Evolutionary conservation across 2,329 filamentous ascomycete species (phyloP).

Genomic region (Periconia sp.): DNA sequence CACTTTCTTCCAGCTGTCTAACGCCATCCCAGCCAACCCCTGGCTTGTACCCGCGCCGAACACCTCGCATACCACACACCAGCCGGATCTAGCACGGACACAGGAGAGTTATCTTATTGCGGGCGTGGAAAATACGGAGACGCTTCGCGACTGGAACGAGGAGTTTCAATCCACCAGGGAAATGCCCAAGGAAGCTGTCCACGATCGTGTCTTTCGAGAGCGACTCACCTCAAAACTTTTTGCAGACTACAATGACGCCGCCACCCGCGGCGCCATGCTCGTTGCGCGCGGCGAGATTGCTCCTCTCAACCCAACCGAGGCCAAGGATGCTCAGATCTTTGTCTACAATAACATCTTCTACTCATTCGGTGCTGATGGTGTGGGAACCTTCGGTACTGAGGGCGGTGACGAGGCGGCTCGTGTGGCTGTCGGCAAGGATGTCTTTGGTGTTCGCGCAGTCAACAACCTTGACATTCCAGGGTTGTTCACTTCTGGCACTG

Average conservation of each 20-base stretch:
- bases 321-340: slow-evolving; percentile 92
- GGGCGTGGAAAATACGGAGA: slow-evolving; percentile 92
- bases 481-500: slow-evolving; percentile 92
- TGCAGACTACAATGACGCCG: slow-evolving; percentile 96
- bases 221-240: slow-evolving; percentile 94
- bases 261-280: slow-evolving; percentile 86
- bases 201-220: slow-evolving; percentile 95
- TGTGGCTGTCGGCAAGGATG: slow-evolving; percentile 95
- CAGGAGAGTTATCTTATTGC: slow-evolving; percentile 92
- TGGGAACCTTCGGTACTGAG: slow-evolving; percentile 95
- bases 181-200: slow-evolving; percentile 89
- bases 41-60: slow-evolving; percentile 81
- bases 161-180: slow-evolving; percentile 98
- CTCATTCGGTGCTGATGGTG: slow-evolving; percentile 96
- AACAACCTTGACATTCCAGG: slow-evolving; percentile 97
- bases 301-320: slow-evolving; percentile 93
- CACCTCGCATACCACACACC: slow-evolving; percentile 71
- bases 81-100: slow-evolving; percentile 82
- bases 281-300: slow-evolving; percentile 92
- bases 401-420: slow-evolving; percentile 95
- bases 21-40: slow-evolving; percentile 87
- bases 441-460: slow-evolving; percentile 89
- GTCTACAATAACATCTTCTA: slow-evolving; percentile 99
- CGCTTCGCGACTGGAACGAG: slow-evolving; percentile 97
- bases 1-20: slow-evolving; percentile 93